Percentiles rank a stretch among this genome's conserved stretches.
These are phyloP conservation scores for Adansonia gregorii DNA, from an alignment of 441 rosid genomes.

Conservation along the genomic window DNA sequence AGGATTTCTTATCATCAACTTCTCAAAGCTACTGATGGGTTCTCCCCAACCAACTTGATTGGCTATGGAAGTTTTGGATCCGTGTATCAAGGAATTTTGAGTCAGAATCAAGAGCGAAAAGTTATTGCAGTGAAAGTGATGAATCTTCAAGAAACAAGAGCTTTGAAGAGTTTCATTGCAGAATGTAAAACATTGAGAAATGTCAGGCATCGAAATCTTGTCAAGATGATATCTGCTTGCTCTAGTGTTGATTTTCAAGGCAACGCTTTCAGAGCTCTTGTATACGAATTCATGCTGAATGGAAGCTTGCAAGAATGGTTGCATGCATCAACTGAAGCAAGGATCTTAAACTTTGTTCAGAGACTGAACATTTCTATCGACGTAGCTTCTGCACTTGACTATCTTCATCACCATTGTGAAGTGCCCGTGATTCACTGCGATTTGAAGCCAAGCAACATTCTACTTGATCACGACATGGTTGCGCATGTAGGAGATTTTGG, in stretches of 20 bases:
- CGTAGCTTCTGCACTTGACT: background rate
- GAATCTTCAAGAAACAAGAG: background rate
- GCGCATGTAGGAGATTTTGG: constrained; percentile 29
- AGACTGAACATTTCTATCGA: background rate
- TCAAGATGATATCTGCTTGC: background rate
- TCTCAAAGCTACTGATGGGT: background rate
- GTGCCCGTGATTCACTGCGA: background rate
- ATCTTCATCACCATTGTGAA: background rate
- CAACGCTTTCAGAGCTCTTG: background rate
- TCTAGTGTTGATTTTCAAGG: background rate
- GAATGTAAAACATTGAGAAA: constrained; percentile 5
- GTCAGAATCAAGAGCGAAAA: background rate
- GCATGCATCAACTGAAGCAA: background rate
- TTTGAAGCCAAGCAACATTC: constrained; percentile 12
- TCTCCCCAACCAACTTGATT: background rate
- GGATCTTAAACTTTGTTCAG: background rate
- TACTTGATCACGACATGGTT: background rate
- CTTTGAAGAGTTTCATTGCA: background rate
- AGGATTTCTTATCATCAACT: background rate
- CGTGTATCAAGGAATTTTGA: background rate
- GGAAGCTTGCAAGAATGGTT: background rate
- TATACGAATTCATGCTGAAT: background rate
- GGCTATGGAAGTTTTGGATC: background rate
- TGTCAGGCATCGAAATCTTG: background rate
- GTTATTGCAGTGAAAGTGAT: background rate